These are phyloP conservation scores for barley (Hordeum vulgare) DNA, from an alignment of 176 grass and related monocot genomes.

Conservation along the genomic window DNA sequence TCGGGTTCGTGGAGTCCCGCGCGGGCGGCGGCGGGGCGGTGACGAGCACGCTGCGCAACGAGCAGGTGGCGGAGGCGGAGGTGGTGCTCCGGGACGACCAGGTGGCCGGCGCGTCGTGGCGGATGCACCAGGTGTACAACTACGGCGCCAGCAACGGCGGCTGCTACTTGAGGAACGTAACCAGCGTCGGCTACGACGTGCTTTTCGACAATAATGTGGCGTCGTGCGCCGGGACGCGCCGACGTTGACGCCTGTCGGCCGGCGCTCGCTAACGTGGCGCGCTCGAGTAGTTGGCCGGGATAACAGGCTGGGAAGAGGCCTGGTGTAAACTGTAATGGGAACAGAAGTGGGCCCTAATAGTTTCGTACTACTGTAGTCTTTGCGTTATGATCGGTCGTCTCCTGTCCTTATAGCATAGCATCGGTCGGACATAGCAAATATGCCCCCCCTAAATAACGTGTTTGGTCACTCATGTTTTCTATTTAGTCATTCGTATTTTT, in stretches of 20 bases:
- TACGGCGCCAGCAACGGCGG: slow-evolving; percentile 68
- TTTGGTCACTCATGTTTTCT: no score
- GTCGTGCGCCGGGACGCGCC: slow-evolving; percentile 24
- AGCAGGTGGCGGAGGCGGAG: slow-evolving; percentile 54
- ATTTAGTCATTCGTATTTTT: no score
- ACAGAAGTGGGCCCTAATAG: neutral
- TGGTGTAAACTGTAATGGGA: slow-evolving; percentile 12
- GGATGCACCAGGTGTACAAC: slow-evolving; percentile 67
- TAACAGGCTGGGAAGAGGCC: slow-evolving; percentile 25
- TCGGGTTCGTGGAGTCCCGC: slow-evolving; percentile 62
- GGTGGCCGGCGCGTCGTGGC: slow-evolving; percentile 50
- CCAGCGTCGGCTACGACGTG: slow-evolving; percentile 60
- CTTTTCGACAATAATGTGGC: slow-evolving; percentile 49
- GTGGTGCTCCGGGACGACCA: slow-evolving; percentile 72
- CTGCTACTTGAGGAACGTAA: slow-evolving; percentile 72
- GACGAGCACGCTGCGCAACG: slow-evolving; percentile 52
- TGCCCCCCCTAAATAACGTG: no score
- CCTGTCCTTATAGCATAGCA: no score
- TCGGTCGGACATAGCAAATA: no score
- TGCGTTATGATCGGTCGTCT: slow-evolving; percentile 1
- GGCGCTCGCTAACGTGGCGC: neutral
- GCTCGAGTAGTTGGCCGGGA: neutral
- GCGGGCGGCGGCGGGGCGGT: neutral
- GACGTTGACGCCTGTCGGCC: slow-evolving; percentile 36
- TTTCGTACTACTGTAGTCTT: neutral